Evolutionary conservation across 1,284 basidiomycete genomes (phyloP).

Genomic region (Phaffia rhodozyma): DNA sequence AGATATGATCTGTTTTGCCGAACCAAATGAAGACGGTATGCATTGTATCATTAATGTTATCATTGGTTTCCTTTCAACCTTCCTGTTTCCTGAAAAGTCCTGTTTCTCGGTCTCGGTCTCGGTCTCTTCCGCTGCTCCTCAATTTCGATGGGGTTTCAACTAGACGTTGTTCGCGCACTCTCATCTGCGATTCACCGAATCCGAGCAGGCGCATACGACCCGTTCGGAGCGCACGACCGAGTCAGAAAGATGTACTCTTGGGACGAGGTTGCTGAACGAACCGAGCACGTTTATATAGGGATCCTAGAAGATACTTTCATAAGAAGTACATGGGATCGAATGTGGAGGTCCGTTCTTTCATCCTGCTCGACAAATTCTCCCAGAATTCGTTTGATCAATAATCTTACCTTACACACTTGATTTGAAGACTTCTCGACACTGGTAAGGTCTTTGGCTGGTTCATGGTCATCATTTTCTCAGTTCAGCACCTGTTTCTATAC

Average conservation of each 20-base stretch:
- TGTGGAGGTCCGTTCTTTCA: constrained; percentile 46
- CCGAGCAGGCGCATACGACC: constrained; percentile 57
- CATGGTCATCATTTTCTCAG: constrained; percentile 37
- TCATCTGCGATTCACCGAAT: constrained; percentile 67
- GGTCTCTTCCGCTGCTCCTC: constrained; percentile 3
- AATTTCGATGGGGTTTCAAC: not conserved
- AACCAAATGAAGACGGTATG: constrained; percentile 67
- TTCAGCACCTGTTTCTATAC: constrained; percentile 35
- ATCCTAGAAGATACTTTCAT: constrained; percentile 32
- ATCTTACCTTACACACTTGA: not conserved
- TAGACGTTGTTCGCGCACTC: constrained; percentile 76
- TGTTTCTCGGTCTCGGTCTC: not conserved
- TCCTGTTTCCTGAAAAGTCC: not conserved
- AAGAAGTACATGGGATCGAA: constrained; percentile 55
- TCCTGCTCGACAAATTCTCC: not conserved
- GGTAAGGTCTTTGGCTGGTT: constrained; percentile 38
- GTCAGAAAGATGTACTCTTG: constrained; percentile 80
- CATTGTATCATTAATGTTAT: constrained; percentile 3
- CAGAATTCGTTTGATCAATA: not conserved
- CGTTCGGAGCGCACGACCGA: constrained; percentile 59
- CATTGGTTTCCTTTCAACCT: not conserved
- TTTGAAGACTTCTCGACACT: constrained; percentile 31
- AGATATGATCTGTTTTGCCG: constrained; percentile 87
- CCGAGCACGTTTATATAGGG: constrained; percentile 65
- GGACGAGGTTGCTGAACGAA: constrained; percentile 64